These are phyloP conservation scores for Striga asiatica DNA, from an alignment of 257 asterid genomes.

Conservation along the genomic window DNA sequence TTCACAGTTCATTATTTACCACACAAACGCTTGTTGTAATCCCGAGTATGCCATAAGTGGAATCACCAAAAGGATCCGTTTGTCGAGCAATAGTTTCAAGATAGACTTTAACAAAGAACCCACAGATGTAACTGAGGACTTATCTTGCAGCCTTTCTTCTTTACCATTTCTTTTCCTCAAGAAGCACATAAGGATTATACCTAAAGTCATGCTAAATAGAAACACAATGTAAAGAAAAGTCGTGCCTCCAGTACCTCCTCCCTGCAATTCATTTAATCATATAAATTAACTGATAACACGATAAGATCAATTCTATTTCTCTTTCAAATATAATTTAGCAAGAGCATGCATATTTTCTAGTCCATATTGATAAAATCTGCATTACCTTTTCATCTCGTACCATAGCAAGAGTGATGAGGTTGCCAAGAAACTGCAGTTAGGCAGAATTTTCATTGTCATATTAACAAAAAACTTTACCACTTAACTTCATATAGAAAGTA, in stretches of 20 bases:
- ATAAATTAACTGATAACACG: not conserved
- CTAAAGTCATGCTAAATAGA: conserved; percentile 65
- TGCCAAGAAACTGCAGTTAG: conserved; percentile 75
- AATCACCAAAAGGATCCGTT: conserved; percentile 64
- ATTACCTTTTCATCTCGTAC: conserved; percentile 63
- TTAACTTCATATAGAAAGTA: not conserved
- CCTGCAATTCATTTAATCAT: conserved; percentile 37
- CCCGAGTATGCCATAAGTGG: conserved; percentile 93
- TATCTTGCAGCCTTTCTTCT: conserved; percentile 41
- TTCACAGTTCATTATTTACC: no score
- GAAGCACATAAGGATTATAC: conserved; percentile 80
- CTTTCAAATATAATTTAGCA: no score
- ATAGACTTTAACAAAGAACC: conserved; percentile 46
- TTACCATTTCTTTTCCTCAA: conserved; percentile 55
- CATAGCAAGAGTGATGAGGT: conserved; percentile 71
- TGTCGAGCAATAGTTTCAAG: conserved; percentile 46
- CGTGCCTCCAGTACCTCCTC: conserved; percentile 72
- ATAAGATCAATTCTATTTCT: no score
- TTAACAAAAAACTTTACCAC: not conserved
- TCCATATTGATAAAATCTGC: no score
- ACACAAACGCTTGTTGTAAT: conserved; percentile 88
- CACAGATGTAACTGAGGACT: conserved; percentile 35
- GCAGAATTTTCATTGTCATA: not conserved
- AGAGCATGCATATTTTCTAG: no score
- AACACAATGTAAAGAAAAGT: conserved; percentile 66